Evolutionary conservation across 2,329 filamentous ascomycete genomes (phyloP).

Genomic region (Cryphonectria parasitica): DNA sequence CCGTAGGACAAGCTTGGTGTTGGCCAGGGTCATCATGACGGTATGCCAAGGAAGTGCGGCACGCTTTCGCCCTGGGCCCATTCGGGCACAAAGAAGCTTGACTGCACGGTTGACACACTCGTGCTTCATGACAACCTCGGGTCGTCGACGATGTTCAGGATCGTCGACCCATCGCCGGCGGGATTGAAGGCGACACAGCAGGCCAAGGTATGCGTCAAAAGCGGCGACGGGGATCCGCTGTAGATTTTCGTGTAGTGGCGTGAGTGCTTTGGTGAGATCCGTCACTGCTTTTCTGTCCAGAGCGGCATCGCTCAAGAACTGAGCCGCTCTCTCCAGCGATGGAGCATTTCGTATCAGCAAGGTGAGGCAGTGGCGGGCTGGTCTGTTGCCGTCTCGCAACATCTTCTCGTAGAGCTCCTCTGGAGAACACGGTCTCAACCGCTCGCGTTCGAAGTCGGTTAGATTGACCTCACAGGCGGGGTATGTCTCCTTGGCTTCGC

Average conservation of each 20-base stretch:
- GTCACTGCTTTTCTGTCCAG: constrained; percentile 32
- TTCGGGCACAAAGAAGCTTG: constrained; percentile 37
- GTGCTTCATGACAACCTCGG: constrained; percentile 10
- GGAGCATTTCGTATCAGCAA: constrained; percentile 59
- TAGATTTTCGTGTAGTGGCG: constrained; percentile 32
- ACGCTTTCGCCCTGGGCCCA: constrained; percentile 29
- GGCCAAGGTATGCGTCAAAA: constrained; percentile 55
- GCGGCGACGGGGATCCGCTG: constrained; percentile 40
- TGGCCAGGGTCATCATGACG: constrained; percentile 46
- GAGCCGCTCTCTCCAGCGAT: constrained; percentile 50
- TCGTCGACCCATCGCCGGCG: constrained; percentile 20
- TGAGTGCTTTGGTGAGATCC: constrained; percentile 31
- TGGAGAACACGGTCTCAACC: constrained; percentile 63
- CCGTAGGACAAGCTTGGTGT: constrained; percentile 39
- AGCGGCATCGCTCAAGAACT: constrained; percentile 54
- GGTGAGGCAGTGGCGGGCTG: constrained; percentile 54
- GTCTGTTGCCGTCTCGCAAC: constrained; percentile 51
- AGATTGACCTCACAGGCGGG: constrained; percentile 60
- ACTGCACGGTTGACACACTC: constrained; percentile 42
- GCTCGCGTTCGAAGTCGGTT: constrained; percentile 67
- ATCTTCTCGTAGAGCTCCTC: constrained; percentile 64
- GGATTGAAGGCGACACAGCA: constrained; percentile 44
- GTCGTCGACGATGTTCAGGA: constrained; percentile 12
- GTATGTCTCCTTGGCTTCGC: constrained; percentile 61
- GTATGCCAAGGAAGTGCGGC: constrained; percentile 45